Percentiles rank a stretch among this genome's conserved stretches.
Conservation (phyloP, 1,139 yeast species). For the Kodamaea sp. region DNA sequence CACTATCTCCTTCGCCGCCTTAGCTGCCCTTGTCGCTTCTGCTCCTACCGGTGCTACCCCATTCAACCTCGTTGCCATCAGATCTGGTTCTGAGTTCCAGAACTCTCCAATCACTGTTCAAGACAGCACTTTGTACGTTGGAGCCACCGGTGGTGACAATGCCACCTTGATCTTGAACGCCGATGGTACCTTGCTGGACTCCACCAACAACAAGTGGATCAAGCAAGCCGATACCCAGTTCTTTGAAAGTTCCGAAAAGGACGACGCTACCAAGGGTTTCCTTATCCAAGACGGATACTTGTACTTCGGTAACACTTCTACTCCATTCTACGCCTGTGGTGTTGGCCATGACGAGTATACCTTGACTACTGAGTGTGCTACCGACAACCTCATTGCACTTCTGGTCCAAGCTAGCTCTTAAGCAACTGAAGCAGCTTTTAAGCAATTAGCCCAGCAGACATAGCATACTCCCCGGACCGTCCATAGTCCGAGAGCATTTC, state of each 20-base stretch:
- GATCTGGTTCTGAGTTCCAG: slow-evolving; percentile 8
- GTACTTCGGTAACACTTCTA: slow-evolving; percentile 6
- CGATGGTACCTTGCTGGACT: slow-evolving; percentile 9
- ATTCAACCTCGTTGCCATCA: slow-evolving; percentile 13
- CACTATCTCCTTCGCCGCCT: slow-evolving; percentile 18
- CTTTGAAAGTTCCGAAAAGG: slow-evolving; percentile 18
- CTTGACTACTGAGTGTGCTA: slow-evolving; percentile 8
- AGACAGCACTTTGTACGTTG: slow-evolving; percentile 7
- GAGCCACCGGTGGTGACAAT: slow-evolving; percentile 2
- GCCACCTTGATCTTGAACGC: slow-evolving; percentile 7
- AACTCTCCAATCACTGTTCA: slow-evolving; percentile 4
- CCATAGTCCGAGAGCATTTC: too few species aligned
- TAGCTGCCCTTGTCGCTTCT: slow-evolving; percentile 23
- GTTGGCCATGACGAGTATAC: slow-evolving; percentile 3
- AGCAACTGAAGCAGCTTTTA: too few species aligned
- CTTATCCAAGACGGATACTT: slow-evolving; percentile 10
- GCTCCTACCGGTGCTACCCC: too few species aligned
- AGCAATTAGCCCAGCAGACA: too few species aligned
- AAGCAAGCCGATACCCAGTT: slow-evolving; percentile 11
- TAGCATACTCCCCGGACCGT: too few species aligned
- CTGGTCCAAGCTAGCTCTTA: slow-evolving; percentile 5
- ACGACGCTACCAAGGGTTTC: slow-evolving; percentile 7
- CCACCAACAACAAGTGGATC: slow-evolving; percentile 7
- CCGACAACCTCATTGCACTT: slow-evolving; percentile 14
- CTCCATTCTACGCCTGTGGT: slow-evolving; percentile 10